Evolutionary conservation across 2,329 filamentous ascomycete species (phyloP), one percentile per base, ranked within the genome.

Genomic region (Cladosporium velox): DNA sequence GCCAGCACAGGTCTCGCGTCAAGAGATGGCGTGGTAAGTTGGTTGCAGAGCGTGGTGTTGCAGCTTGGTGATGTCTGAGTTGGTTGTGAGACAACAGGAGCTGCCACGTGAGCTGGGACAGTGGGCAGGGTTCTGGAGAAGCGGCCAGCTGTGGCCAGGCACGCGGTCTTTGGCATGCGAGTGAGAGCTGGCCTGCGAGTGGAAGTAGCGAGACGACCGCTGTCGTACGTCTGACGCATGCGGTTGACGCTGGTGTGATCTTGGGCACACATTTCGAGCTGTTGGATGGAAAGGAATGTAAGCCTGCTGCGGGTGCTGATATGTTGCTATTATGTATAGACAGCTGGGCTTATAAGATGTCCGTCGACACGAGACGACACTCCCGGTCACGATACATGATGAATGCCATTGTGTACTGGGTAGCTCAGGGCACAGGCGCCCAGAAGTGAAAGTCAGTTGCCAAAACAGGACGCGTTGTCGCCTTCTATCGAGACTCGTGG

Each of bases 341-440:
- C 38, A 44, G 15, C 5, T 18, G 35, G 18, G 38, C 6, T n/a
- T 44, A 44, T 44, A 44, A 44, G 6, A 5, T 44, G 38, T 44
- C 10, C 38, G 18, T n/a, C 38, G 18, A 44, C 38, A 44, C 38
- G 3, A 24, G 41, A 5, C 21, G 1, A 12, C 41, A 24, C 41
- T 1, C 3, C n/a, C 41, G 10, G 8, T 21, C n/a, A 21, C 41
- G 12, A 34, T 21, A 55, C 30, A 12, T 14, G 15, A 18, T 34
- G 55, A 58, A 58, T 41, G 55, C 55, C 55, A 58, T 58, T 58
- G 55, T 58, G 12, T 6, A 52, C 11, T 28, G 6, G 24, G 6
- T 52, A 12, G 49, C 14, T 8, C 26, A 52, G 28, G 41, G 7
- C 41, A 21, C 41, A 47, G 8, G 4, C 8, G 3, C 41, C 41